These are phyloP conservation scores for Sugiyamaella boreocaroliniensis DNA, from an alignment of 805 yeast species.

Conservation along the genomic window DNA sequence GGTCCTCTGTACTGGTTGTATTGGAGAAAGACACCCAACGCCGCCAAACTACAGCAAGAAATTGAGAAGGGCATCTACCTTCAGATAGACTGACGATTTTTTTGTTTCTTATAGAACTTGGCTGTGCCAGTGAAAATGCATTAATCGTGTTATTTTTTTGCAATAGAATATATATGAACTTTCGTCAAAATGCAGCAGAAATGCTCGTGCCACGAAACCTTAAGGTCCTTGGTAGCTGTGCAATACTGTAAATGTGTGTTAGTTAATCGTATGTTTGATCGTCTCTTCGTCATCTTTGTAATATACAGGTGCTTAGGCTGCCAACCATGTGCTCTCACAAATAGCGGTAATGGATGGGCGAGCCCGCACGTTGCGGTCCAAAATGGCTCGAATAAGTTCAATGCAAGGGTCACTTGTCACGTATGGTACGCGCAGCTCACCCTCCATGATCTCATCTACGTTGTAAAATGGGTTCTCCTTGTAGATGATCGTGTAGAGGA, in stretches of 20 bases:
- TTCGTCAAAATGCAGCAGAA: neutral
- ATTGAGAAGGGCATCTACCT: slow-evolving; percentile 18
- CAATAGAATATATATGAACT: neutral
- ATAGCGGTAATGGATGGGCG: slow-evolving; percentile 75
- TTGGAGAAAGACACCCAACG: slow-evolving; percentile 22
- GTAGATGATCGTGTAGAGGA: slow-evolving; percentile 81
- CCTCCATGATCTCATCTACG: slow-evolving; percentile 93
- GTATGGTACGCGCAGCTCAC: slow-evolving; percentile 66
- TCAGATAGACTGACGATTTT: neutral
- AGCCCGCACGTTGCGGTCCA: slow-evolving; percentile 56
- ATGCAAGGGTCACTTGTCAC: slow-evolving; percentile 55
- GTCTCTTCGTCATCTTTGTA: neutral
- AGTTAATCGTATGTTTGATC: neutral
- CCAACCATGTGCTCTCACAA: slow-evolving; percentile 63
- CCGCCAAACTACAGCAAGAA: slow-evolving; percentile 31
- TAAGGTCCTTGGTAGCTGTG: neutral
- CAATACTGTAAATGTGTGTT: neutral
- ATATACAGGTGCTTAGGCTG: neutral
- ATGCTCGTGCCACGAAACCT: neutral
- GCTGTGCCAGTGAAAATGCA: neutral
- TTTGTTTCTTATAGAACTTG: neutral
- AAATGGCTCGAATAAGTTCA: slow-evolving; percentile 53
- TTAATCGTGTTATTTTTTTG: neutral
- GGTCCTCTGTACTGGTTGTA: slow-evolving; percentile 40
- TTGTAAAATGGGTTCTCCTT: slow-evolving; percentile 94